Base-by-base conservation (phyloP, 371 early-diverging fungal genomes). In the Mortierella polycephala region DNA sequence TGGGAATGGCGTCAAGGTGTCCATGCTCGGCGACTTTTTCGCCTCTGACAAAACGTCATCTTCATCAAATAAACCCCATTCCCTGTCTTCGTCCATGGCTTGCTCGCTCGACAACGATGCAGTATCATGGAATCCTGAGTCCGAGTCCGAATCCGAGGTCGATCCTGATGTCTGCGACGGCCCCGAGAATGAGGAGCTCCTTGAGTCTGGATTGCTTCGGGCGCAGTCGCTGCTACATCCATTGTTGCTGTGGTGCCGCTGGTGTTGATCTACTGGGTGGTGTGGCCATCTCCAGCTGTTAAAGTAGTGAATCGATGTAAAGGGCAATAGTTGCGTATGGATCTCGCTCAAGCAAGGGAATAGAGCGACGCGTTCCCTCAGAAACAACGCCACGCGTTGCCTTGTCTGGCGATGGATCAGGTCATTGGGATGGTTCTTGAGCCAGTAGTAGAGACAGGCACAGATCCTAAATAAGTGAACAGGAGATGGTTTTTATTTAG, bases 341-440 rank as follows among this genome's bases (percentile, higher is more conserved):
- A 77, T 57, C 54, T 77, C 66, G 44, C 18, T 64, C 46, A 77
- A 39, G 14, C 53, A 65, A 14, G 79, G 72, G 46, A 77, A 77
- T 30, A 69, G 58, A 7, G 72, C 72, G 12, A 77, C 73, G 5
- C 79, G 69, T 52, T 72, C 79, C 20, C 66, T 52, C 57, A 87
- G 62, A 69, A 87, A 87, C 9, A 72, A 59, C 41, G 84, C 82
- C 45, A 88, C 59, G 21, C 79, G 60, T 23, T 85, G 82, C 37
- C 87, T 72, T 30, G 89, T 84, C 13, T 82, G 84, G 16, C 81
- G 68, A 59, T 85, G 83, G 45, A 83, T 76, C 50, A 87, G 83
- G 56, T 89, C 89, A 40, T 86, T 86, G 81, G 88, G 87, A 62
- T 87, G 83, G 46, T 82, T 69, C 42, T 81, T 83, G 56, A 87